Conservation (phyloP, 176 grass and related monocot species). For the Bothriochloa decipiens region DNA sequence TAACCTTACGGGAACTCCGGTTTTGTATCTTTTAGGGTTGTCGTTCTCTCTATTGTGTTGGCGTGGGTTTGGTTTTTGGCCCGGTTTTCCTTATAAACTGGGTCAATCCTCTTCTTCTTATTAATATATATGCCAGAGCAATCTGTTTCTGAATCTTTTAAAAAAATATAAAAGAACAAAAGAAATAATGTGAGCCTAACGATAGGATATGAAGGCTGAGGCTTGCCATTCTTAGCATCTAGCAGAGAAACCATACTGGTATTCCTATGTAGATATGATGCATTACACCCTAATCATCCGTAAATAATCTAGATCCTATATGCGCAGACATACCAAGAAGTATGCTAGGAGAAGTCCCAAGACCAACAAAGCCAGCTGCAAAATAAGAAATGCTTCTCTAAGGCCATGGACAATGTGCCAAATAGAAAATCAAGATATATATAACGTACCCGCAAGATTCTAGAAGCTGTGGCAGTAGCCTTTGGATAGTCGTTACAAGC, state of each 20-base stretch:
- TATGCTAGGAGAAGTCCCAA: slow-evolving; percentile 66
- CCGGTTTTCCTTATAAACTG: no score
- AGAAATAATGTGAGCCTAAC: not conserved
- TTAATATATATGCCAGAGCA: no score
- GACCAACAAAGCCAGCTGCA: slow-evolving; percentile 68
- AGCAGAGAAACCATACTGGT: slow-evolving; percentile 60
- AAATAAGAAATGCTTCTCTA: not conserved
- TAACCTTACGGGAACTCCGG: no score
- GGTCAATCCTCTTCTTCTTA: no score
- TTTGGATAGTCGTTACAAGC: slow-evolving; percentile 63
- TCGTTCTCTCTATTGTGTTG: no score
- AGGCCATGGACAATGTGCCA: not conserved
- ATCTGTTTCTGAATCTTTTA: no score
- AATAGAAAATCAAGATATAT: not conserved
- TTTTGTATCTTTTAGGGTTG: no score
- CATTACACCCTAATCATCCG: slow-evolving; percentile 56
- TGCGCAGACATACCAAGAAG: slow-evolving; percentile 67
- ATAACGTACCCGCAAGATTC: slow-evolving; percentile 72
- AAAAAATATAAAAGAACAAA: not conserved
- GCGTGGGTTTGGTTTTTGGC: no score
- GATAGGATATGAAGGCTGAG: slow-evolving; percentile 2
- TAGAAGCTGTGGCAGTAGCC: slow-evolving; percentile 61
- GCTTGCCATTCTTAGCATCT: slow-evolving; percentile 5
- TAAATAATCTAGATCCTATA: slow-evolving; percentile 78
- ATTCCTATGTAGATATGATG: slow-evolving; percentile 69